Conservation (phyloP, 164 flowering plant genomes). For the Umbellularia californica region DNA sequence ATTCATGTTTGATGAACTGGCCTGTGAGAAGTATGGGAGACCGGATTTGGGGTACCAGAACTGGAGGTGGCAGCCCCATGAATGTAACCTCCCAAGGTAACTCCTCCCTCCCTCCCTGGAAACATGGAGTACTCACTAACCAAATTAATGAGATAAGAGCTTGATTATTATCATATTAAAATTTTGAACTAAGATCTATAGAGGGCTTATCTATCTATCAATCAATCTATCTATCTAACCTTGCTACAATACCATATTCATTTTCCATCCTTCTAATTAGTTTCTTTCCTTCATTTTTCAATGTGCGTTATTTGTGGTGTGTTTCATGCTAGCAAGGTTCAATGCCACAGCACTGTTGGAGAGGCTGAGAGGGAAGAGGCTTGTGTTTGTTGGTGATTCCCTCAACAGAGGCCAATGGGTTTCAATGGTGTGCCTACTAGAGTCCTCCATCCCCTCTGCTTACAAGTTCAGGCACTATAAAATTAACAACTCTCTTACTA, state of each 20-base stretch:
- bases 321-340: constrained; percentile 57
- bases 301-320: constrained; percentile 17
- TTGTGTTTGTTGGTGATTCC: constrained; percentile 85
- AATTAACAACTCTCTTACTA: constrained; percentile 50
- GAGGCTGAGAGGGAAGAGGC: constrained; percentile 71
- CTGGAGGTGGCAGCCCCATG: constrained; percentile 94
- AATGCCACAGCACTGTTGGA: constrained; percentile 74
- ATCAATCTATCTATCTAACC: too few relatives aligned
- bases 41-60: constrained; percentile 60
- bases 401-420: constrained; percentile 84
- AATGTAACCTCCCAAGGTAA: constrained; percentile 81
- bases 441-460: constrained; percentile 31
- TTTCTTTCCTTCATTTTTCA: constrained; percentile 3
- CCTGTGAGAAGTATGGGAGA: constrained; percentile 84
- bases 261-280: too few relatives aligned
- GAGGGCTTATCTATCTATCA: too few relatives aligned
- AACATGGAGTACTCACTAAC: too few relatives aligned
- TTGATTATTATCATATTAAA: too few relatives aligned
- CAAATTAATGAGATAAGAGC: too few relatives aligned
- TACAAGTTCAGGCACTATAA: constrained; percentile 37
- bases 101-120: constrained; percentile 10
- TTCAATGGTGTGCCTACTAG: constrained; percentile 79
- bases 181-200: too few relatives aligned
- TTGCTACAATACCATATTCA: too few relatives aligned
- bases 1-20: constrained; percentile 80